phyloP scores from a whole-genome alignment of 345 rosid genomes.

The Turnera subulata region DNA sequence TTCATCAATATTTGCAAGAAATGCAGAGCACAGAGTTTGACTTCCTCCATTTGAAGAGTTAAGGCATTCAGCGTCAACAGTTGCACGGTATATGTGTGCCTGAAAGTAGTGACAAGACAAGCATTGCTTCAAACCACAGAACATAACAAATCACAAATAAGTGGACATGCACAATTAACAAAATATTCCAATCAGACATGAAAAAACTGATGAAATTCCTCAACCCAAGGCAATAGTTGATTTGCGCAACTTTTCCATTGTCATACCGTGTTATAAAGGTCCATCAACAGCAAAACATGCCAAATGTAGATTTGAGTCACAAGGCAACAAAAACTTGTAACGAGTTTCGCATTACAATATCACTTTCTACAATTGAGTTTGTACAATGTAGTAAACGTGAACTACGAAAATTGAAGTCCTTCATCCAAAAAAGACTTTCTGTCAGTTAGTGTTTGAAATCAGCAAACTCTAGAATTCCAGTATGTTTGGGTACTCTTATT shows the following conservation, averaged over 20 bases:
- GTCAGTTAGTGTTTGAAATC: background rate
- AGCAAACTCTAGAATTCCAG: background rate
- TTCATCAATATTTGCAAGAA: constrained; percentile 94
- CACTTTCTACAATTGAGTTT: no score
- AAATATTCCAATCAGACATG: background rate
- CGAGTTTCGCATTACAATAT: no score
- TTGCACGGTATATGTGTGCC: constrained; percentile 76
- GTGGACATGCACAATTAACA: background rate
- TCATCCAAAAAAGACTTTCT: background rate
- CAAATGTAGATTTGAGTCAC: no score
- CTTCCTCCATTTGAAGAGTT: constrained; percentile 27
- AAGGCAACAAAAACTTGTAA: no score
- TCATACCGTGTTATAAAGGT: background rate
- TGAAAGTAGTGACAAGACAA: constrained; percentile 25
- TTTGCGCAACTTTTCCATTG: background rate
- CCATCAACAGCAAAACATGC: no score
- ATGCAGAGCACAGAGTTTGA: constrained; percentile 67
- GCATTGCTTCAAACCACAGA: background rate
- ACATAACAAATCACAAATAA: background rate
- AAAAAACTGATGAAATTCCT: background rate
- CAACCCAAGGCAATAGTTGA: background rate
- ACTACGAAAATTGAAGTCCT: no score
- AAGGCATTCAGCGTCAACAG: constrained; percentile 23
- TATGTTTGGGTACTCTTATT: no score
- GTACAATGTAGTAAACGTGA: no score